Evolutionary conservation across 2,329 filamentous ascomycete genomes (phyloP).

Genomic region (Pseudocercospora pini-densiflorae): DNA sequence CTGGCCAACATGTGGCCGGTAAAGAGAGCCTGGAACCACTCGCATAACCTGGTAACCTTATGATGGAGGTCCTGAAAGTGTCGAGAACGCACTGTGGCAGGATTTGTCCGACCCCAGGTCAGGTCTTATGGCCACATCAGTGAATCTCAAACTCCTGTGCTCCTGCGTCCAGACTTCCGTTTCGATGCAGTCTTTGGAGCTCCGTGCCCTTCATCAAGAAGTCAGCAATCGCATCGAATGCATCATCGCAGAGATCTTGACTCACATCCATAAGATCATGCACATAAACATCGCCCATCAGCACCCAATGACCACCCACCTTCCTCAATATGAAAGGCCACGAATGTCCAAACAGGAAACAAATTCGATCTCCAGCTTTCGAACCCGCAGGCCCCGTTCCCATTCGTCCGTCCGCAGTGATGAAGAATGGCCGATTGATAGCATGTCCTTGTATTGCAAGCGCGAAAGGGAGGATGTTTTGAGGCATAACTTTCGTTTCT

Average conservation of each 20-base stretch:
- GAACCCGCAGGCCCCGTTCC: conserved; percentile 4
- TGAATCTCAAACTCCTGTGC: neutral
- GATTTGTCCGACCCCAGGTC: too few relatives aligned
- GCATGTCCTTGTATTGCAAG: neutral
- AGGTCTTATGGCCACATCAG: neutral
- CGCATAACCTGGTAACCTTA: too few relatives aligned
- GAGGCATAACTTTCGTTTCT: neutral
- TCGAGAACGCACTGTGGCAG: too few relatives aligned
- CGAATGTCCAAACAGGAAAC: neutral
- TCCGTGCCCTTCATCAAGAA: neutral
- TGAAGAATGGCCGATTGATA: conserved; percentile 8
- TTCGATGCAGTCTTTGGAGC: neutral
- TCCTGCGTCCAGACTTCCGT: neutral
- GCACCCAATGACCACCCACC: neutral
- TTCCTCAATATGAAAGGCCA: neutral
- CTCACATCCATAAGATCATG: conserved; percentile 18
- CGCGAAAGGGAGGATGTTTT: neutral
- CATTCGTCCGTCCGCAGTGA: neutral
- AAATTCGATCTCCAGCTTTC: neutral
- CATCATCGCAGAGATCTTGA: neutral
- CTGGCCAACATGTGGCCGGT: too few relatives aligned
- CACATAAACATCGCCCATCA: conserved; percentile 13
- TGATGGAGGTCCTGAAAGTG: too few relatives aligned
- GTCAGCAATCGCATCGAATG: neutral
- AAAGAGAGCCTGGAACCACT: too few relatives aligned